Percentiles rank a stretch among this genome's conserved stretches.
phyloP scores from a whole-genome alignment of 495 filamentous ascomycete species.

The Penicillium samsonianum region DNA sequence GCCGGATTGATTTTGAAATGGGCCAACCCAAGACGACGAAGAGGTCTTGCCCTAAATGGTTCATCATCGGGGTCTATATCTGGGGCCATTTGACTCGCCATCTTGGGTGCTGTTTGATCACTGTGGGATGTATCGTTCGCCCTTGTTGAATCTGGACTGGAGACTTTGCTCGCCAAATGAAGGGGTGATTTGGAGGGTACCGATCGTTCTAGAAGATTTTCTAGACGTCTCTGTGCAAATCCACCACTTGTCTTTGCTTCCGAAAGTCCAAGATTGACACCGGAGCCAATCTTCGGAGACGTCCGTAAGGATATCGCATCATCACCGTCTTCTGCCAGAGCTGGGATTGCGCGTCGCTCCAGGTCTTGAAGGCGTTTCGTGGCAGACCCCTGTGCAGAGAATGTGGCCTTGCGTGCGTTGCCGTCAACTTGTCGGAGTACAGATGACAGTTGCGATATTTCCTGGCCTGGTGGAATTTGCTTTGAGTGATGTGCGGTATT shows the following conservation, averaged over 20 bases:
- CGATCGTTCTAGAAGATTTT: constrained; percentile 39
- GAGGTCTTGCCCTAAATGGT: constrained; percentile 54
- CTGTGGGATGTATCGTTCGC: background rate
- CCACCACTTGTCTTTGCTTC: background rate
- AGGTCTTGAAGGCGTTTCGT: constrained; percentile 17
- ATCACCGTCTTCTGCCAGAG: constrained; percentile 48
- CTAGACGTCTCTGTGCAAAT: constrained; percentile 31
- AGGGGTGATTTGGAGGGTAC: constrained; percentile 33
- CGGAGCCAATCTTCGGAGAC: constrained; percentile 1
- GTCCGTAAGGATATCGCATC: constrained; percentile 10
- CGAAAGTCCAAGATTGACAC: background rate
- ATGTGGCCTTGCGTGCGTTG: constrained; percentile 16
- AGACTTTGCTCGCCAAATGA: background rate
- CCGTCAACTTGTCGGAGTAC: constrained; percentile 30
- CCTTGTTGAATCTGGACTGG: background rate
- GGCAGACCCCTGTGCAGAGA: background rate
- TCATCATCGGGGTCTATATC: constrained; percentile 36
- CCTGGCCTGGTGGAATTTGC: background rate
- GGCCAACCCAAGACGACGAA: constrained; percentile 52
- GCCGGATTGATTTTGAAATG: constrained; percentile 87
- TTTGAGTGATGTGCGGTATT: background rate
- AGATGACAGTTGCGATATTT: constrained; percentile 2
- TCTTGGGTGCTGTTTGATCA: background rate
- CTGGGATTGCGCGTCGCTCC: constrained; percentile 27
- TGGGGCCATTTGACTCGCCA: constrained; percentile 4